Conservation (phyloP, 805 yeast genomes). For the Wickerhamiella domercqiae region DNA sequence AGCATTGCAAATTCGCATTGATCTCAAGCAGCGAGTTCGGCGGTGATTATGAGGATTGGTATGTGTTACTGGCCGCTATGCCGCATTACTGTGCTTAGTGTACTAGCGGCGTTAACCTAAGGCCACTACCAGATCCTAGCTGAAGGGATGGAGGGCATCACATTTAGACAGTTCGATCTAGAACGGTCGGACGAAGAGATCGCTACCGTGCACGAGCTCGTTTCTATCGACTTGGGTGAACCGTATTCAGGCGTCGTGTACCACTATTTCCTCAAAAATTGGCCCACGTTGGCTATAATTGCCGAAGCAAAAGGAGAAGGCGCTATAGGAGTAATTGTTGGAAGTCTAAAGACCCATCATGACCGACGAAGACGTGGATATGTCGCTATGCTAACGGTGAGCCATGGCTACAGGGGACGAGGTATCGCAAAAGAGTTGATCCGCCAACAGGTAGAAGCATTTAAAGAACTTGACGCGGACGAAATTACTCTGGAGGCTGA, state of each 20-base stretch:
- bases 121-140: too few species aligned
- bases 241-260: slow-evolving; percentile 92
- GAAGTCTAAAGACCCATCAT: slow-evolving; percentile 67
- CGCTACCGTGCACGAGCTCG: slow-evolving; percentile 29
- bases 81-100: too few species aligned
- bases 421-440: slow-evolving; percentile 75
- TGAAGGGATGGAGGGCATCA: too few species aligned
- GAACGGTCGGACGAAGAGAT: slow-evolving; percentile 21
- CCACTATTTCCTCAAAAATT: slow-evolving; percentile 71
- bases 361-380: slow-evolving; percentile 68
- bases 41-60: too few species aligned
- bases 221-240: slow-evolving; percentile 67
- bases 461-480: slow-evolving; percentile 57
- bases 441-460: slow-evolving; percentile 40
- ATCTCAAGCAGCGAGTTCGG: background rate
- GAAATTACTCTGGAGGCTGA: slow-evolving; percentile 92
- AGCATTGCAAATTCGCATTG: slow-evolving; percentile 19
- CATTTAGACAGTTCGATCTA: slow-evolving; percentile 9
- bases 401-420: slow-evolving; percentile 48
- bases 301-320: slow-evolving; percentile 25
- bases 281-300: slow-evolving; percentile 74
- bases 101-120: too few species aligned
- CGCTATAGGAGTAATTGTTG: slow-evolving; percentile 65
- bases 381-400: slow-evolving; percentile 91
- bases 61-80: too few species aligned